Evolutionary conservation across 1,284 basidiomycete genomes (phyloP).

Genomic region (Psilocybe mexicana): DNA sequence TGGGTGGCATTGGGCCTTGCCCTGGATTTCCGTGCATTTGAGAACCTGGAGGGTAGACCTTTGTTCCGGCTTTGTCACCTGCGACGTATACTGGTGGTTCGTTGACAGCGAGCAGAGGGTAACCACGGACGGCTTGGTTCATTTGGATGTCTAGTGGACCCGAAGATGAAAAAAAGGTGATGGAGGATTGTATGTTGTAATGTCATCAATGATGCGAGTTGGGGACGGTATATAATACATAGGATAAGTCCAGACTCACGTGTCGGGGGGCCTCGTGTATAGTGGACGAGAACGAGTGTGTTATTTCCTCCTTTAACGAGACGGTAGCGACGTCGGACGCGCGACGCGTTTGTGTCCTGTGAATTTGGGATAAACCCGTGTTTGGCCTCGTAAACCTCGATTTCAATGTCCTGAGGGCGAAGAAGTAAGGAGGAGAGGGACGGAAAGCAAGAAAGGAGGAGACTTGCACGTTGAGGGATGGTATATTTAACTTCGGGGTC

Average conservation of each 20-base stretch:
- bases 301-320: slow-evolving; percentile 69
- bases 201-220: slow-evolving; percentile 13
- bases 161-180: slow-evolving; percentile 3
- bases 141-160: slow-evolving; percentile 51
- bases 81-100: slow-evolving; percentile 67
- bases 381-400: slow-evolving; percentile 72
- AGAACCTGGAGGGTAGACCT: slow-evolving; percentile 45
- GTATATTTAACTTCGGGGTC: slow-evolving; percentile 64
- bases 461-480: slow-evolving; percentile 55
- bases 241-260: slow-evolving; percentile 45
- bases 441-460: slow-evolving; percentile 1
- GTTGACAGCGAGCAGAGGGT: slow-evolving; percentile 64
- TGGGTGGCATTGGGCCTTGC: slow-evolving; percentile 29
- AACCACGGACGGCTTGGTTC: slow-evolving; percentile 62
- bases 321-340: slow-evolving; percentile 67
- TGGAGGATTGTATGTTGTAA: background rate
- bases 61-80: slow-evolving; percentile 69
- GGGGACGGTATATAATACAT: background rate
- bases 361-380: slow-evolving; percentile 72
- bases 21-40: slow-evolving; percentile 32
- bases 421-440: background rate
- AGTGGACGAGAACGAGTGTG: slow-evolving; percentile 70
- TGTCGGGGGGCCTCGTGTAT: slow-evolving; percentile 58
- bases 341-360: slow-evolving; percentile 58
- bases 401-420: slow-evolving; percentile 38